Percentiles rank a stretch among this genome's conserved stretches.
These are phyloP conservation scores for Pseudozyma hubeiensis DNA, from an alignment of 1,284 basidiomycete genomes.

Conservation along the genomic window DNA sequence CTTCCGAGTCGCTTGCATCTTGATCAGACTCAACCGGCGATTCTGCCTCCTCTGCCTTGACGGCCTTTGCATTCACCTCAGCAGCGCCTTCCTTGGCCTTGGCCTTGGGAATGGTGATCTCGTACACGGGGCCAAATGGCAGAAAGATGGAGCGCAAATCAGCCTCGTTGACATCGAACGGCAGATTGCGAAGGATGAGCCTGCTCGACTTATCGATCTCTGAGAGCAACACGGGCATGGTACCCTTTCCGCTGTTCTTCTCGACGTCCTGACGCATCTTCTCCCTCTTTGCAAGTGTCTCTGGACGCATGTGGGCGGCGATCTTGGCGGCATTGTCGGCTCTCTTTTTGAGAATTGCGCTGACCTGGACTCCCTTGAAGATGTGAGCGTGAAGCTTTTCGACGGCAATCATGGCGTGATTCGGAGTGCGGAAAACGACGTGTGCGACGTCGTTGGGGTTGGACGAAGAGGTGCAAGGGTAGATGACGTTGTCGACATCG, in stretches of 20 bases:
- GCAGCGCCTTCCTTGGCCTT: conserved; percentile 24
- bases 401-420: conserved; percentile 79
- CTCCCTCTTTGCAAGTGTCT: conserved; percentile 69
- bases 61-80: conserved; percentile 46
- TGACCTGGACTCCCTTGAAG: conserved; percentile 88
- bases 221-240: conserved; percentile 42
- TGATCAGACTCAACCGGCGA: conserved; percentile 22
- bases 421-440: conserved; percentile 80
- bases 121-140: conserved; percentile 87
- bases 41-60: conserved; percentile 26
- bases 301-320: conserved; percentile 70
- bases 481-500: conserved; percentile 64
- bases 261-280: conserved; percentile 69
- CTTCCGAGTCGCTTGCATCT: conserved; percentile 23
- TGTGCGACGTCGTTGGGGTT: conserved; percentile 73
- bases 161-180: conserved; percentile 76
- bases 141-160: conserved; percentile 89
- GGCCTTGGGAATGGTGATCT: conserved; percentile 79
- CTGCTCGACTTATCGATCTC: conserved; percentile 72
- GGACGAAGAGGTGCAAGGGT: conserved; percentile 39
- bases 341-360: conserved; percentile 89
- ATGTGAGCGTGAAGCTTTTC: conserved; percentile 90
- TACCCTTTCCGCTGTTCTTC: conserved; percentile 47
- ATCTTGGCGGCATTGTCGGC: conserved; percentile 75
- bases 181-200: conserved; percentile 91